phyloP scores from a whole-genome alignment of 2,329 filamentous ascomycete species.

The Nakataea oryzae region DNA sequence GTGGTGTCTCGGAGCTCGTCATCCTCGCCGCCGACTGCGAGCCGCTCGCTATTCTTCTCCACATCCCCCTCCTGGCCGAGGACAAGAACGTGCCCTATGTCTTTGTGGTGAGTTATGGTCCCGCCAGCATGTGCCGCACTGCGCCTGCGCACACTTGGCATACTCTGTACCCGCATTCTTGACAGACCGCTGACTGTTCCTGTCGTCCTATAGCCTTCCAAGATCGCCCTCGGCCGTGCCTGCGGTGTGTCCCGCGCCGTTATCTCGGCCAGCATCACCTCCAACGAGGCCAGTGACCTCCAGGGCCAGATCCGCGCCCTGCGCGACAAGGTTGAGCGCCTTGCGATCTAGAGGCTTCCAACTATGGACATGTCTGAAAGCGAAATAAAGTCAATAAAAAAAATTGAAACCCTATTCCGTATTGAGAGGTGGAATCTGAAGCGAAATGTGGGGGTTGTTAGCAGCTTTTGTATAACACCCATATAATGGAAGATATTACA shows the following conservation, averaged over 20 bases:
- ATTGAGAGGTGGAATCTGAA: neutral
- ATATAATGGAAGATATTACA: neutral
- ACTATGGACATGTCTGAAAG: neutral
- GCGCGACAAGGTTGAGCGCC: slow-evolving; percentile 91
- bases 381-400: neutral
- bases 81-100: slow-evolving; percentile 61
- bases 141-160: neutral
- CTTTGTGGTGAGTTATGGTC: slow-evolving; percentile 30
- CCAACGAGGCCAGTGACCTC: slow-evolving; percentile 83
- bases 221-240: slow-evolving; percentile 79
- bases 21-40: slow-evolving; percentile 82
- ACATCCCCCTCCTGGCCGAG: slow-evolving; percentile 81
- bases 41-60: slow-evolving; percentile 78
- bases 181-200: neutral
- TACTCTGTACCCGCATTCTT: neutral
- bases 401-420: neutral
- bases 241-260: slow-evolving; percentile 84
- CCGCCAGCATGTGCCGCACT: too few species aligned
- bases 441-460: neutral
- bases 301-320: slow-evolving; percentile 77
- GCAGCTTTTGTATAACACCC: neutral
- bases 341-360: slow-evolving; percentile 63
- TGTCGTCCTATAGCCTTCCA: slow-evolving; percentile 19
- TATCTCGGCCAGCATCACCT: slow-evolving; percentile 80
- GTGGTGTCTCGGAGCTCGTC: slow-evolving; percentile 82